Evolutionary conservation across 352 stramenopile species (phyloP).

Genomic region (Globisporangium viniferum): DNA sequence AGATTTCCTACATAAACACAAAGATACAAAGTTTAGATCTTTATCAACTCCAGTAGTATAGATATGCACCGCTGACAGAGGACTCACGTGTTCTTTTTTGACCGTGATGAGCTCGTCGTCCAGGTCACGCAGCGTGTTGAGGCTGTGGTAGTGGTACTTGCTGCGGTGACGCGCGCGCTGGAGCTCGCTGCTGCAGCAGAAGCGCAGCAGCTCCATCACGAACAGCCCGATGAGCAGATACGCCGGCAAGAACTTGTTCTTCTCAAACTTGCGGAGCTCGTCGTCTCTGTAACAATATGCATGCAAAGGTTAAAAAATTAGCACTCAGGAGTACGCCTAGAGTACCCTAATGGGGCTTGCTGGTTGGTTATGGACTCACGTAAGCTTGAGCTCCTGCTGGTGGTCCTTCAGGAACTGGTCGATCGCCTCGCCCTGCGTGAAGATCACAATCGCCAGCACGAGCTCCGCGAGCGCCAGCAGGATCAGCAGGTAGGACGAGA

Average conservation of each 20-base stretch:
- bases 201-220: conserved; percentile 72
- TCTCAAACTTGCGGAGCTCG: conserved; percentile 52
- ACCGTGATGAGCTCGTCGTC: conserved; percentile 67
- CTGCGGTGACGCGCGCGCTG: conserved; percentile 45
- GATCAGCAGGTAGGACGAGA: conserved; percentile 57
- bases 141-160: conserved; percentile 60
- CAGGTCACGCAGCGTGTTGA: conserved; percentile 56
- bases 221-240: conserved; percentile 68
- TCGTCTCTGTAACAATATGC: conserved; percentile 23
- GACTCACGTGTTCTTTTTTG: conserved; percentile 62
- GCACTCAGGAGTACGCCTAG: too few relatives aligned
- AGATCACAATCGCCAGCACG: conserved; percentile 68
- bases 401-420: conserved; percentile 68
- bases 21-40: too few relatives aligned
- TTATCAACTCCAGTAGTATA: too few relatives aligned
- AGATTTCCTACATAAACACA: conserved; percentile 45
- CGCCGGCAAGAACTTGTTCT: conserved; percentile 70
- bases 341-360: too few relatives aligned
- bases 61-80: too few relatives aligned
- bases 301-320: neutral
- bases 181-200: conserved; percentile 66
- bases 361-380: conserved; percentile 17
- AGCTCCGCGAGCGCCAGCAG: conserved; percentile 68
- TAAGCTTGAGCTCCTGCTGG: conserved; percentile 65
- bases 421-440: conserved; percentile 64